These are phyloP conservation scores for Croton setiger DNA, from an alignment of 441 rosid genomes.

Conservation along the genomic window DNA sequence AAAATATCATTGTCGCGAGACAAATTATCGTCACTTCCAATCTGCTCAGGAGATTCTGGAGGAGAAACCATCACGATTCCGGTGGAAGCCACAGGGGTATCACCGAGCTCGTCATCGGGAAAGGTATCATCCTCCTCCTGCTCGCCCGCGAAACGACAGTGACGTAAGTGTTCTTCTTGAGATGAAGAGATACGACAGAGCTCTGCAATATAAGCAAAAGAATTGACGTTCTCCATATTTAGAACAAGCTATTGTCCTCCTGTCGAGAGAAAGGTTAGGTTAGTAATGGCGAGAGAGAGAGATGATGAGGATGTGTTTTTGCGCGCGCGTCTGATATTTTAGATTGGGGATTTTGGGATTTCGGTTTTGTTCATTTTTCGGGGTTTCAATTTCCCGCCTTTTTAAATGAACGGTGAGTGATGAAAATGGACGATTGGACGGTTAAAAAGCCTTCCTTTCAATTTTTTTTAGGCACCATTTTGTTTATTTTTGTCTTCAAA, in stretches of 20 bases:
- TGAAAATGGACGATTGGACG: background rate
- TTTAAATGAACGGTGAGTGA: background rate
- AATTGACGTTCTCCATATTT: slow-evolving; percentile 15
- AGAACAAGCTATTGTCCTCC: background rate
- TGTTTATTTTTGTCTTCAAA: too few relatives aligned
- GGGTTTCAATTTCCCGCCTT: slow-evolving; percentile 12
- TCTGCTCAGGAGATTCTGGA: slow-evolving; percentile 23
- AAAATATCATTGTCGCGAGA: slow-evolving; percentile 29
- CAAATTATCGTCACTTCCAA: background rate
- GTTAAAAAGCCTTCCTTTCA: too few relatives aligned
- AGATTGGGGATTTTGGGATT: background rate
- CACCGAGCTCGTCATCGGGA: slow-evolving; percentile 1
- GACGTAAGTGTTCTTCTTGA: slow-evolving; percentile 25
- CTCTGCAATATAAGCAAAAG: slow-evolving; percentile 23
- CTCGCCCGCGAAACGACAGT: slow-evolving; percentile 23
- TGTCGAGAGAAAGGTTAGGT: background rate
- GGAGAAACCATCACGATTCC: slow-evolving; percentile 34
- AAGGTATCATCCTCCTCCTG: slow-evolving; percentile 13
- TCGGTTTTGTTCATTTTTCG: background rate
- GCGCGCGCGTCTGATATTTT: background rate
- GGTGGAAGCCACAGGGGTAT: slow-evolving; percentile 19
- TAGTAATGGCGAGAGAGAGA: background rate
- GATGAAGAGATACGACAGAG: slow-evolving; percentile 29
- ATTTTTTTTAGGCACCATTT: background rate
- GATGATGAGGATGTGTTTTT: background rate